Percentiles rank a stretch among this genome's conserved stretches.
Evolutionary conservation across 805 yeast species (phyloP).

Genomic region (Myxozyma geophila): DNA sequence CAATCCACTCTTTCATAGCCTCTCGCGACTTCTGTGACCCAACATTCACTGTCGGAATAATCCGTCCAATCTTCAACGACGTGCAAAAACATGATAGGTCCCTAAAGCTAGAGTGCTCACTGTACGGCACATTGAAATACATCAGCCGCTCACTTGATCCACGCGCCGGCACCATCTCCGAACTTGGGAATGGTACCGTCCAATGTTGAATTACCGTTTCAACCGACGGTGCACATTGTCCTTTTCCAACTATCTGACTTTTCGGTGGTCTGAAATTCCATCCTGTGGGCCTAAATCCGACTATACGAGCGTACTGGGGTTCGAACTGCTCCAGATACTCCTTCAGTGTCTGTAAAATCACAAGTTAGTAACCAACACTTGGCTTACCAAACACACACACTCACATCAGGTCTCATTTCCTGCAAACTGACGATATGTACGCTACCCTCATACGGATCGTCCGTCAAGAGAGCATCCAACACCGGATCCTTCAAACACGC

Average conservation of each 20-base stretch:
- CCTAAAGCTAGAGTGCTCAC: conserved; percentile 89
- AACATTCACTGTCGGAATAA: conserved; percentile 76
- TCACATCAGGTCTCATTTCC: conserved; percentile 48
- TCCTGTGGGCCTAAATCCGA: conserved; percentile 72
- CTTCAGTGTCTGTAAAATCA: conserved; percentile 44
- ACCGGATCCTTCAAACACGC: conserved; percentile 51
- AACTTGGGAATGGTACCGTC: conserved; percentile 11
- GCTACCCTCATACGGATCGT: conserved; percentile 53
- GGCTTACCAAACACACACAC: background rate
- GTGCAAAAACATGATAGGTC: conserved; percentile 73
- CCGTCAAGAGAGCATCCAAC: conserved; percentile 50
- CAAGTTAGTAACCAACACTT: background rate
- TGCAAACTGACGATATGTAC: conserved; percentile 79
- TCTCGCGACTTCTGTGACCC: conserved; percentile 32
- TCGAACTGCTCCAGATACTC: conserved; percentile 56
- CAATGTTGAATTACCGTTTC: conserved; percentile 16
- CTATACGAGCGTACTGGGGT: conserved; percentile 64
- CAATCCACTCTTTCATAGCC: conserved; percentile 38
- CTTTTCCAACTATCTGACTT: conserved; percentile 19
- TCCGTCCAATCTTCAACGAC: conserved; percentile 53
- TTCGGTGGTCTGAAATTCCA: conserved; percentile 65
- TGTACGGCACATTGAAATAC: conserved; percentile 66
- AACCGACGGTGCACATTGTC: conserved; percentile 20
- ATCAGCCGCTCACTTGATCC: conserved; percentile 34
- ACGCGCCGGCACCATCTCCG: conserved; percentile 35